phyloP scores from a whole-genome alignment of 108 stramenopile genomes.

The Phaeodactylum tricornutum region DNA sequence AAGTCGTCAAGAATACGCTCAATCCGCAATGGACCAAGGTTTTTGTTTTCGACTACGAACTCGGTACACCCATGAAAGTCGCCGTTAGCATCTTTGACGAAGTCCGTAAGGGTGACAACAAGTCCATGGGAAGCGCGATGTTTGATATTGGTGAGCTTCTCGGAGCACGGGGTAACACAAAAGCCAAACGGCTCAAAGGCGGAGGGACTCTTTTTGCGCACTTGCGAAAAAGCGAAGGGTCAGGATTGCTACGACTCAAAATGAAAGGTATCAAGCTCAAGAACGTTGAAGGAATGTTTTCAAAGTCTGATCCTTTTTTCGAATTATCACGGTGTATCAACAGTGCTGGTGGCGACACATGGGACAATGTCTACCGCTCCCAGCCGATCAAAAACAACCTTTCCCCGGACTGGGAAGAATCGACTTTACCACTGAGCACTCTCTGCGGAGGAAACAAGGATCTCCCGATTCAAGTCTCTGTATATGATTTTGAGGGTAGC shows the following conservation, averaged over 20 bases:
- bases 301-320: conserved; percentile 77
- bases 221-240: conserved; percentile 20
- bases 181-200: conserved; percentile 50
- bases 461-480: conserved; percentile 25
- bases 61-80: conserved; percentile 44
- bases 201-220: conserved; percentile 18
- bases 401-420: conserved; percentile 35
- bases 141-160: conserved; percentile 64
- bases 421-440: conserved; percentile 22
- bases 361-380: conserved; percentile 33
- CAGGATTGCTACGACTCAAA: conserved; percentile 21
- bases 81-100: conserved; percentile 38
- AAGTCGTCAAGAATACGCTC: conserved; percentile 59
- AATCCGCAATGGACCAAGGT: conserved; percentile 53
- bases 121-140: conserved; percentile 47
- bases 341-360: conserved; percentile 35
- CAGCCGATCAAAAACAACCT: conserved; percentile 31
- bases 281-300: conserved; percentile 66
- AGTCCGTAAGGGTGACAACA: conserved; percentile 32
- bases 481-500: conserved; percentile 38
- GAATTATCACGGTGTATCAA: conserved; percentile 38
- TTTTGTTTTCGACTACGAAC: conserved; percentile 52
- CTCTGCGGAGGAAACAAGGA: conserved; percentile 37
- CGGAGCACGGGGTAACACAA: conserved; percentile 51
- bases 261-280: conserved; percentile 60